Percentiles rank a stretch among this genome's conserved stretches.
phyloP scores from a whole-genome alignment of 495 filamentous ascomycete species.

The Astrothelium macrocarpum region DNA sequence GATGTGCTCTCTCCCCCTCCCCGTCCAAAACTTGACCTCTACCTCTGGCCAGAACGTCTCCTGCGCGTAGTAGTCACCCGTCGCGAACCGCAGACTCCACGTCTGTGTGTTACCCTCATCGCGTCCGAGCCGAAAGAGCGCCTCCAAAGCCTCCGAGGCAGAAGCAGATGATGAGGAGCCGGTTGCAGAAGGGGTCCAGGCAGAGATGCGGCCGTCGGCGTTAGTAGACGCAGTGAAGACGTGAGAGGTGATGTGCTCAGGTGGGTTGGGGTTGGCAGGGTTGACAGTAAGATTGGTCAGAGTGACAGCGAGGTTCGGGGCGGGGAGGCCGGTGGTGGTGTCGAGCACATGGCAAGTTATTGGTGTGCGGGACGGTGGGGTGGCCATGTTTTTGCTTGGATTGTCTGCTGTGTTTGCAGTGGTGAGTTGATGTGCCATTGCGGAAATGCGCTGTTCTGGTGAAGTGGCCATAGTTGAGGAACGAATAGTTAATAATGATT shows the following conservation, averaged over 20 bases:
- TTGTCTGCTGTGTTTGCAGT: neutral
- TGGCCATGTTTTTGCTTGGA: neutral
- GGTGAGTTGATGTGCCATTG: conserved; percentile 1
- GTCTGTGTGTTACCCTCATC: conserved; percentile 37
- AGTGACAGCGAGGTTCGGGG: conserved; percentile 45
- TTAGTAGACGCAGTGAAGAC: conserved; percentile 63
- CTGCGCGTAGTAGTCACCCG: conserved; percentile 60
- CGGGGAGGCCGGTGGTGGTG: conserved; percentile 56
- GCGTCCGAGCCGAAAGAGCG: conserved; percentile 25
- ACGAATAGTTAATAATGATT: no score
- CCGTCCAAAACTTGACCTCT: conserved; percentile 66
- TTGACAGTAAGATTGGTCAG: conserved; percentile 41
- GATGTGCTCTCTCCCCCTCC: conserved; percentile 53
- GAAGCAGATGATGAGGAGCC: neutral
- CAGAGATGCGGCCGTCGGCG: conserved; percentile 73
- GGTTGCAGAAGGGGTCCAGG: conserved; percentile 54
- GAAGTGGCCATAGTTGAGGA: no score
- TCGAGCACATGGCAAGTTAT: conserved; percentile 73
- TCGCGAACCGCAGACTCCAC: conserved; percentile 73
- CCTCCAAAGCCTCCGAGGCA: conserved; percentile 27
- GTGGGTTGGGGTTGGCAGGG: conserved; percentile 22
- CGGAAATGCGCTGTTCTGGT: neutral
- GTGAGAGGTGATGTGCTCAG: conserved; percentile 21
- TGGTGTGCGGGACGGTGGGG: conserved; percentile 44
- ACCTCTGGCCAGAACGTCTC: conserved; percentile 88